Evolutionary conservation across 139 green algal genomes (phyloP).

Genomic region (Volvox africanus): DNA sequence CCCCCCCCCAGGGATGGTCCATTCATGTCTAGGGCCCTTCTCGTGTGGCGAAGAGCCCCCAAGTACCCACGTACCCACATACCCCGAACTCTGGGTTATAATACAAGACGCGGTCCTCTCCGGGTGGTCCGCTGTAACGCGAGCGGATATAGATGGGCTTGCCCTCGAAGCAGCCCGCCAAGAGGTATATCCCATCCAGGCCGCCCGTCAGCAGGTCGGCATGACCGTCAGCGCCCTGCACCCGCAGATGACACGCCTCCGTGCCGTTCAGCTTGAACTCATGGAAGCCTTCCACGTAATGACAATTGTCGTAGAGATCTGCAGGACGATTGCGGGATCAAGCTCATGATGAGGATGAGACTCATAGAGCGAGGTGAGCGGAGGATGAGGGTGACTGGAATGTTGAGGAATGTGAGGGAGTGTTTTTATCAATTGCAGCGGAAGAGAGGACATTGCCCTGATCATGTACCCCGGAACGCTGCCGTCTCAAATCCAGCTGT

Average conservation of each 20-base stretch:
- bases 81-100: slow-evolving; percentile 38
- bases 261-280: slow-evolving; percentile 40
- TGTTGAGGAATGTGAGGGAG: background rate
- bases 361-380: too few relatives aligned
- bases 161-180: slow-evolving; percentile 49
- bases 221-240: slow-evolving; percentile 27
- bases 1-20: too few relatives aligned
- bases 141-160: slow-evolving; percentile 38
- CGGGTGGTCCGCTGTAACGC: background rate
- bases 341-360: too few relatives aligned
- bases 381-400: too few relatives aligned
- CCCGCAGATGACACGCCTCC: slow-evolving; percentile 13
- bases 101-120: slow-evolving; percentile 37
- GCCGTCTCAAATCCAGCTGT: too few relatives aligned
- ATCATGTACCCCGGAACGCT: too few relatives aligned
- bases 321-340: background rate
- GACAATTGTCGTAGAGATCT: slow-evolving; percentile 43
- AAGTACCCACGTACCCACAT: too few relatives aligned
- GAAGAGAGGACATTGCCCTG: too few relatives aligned
- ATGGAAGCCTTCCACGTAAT: slow-evolving; percentile 17
- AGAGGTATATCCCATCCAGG: slow-evolving; percentile 27
- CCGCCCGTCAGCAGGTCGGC: slow-evolving; percentile 30
- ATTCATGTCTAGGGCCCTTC: too few relatives aligned
- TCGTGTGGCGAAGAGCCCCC: too few relatives aligned
- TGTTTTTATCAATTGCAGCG: too few relatives aligned